phyloP scores from a whole-genome alignment of 768 basidiomycete genomes.

The Tylopilus plumbeoviolaceoides region DNA sequence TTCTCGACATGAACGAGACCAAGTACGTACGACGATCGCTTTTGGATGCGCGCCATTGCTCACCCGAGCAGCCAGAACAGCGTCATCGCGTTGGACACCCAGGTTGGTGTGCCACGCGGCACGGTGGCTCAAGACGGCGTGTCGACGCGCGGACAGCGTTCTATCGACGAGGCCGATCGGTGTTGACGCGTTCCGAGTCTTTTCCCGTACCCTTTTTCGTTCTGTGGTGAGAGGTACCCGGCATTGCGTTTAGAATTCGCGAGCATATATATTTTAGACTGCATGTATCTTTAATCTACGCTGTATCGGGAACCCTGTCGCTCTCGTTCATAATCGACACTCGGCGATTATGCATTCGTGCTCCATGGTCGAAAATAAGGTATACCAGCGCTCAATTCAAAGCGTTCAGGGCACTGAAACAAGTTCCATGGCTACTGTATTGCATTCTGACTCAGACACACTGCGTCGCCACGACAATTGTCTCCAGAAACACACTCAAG shows the following conservation, averaged over 20 bases:
- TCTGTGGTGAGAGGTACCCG: background rate
- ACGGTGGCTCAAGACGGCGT: background rate
- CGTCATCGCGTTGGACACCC: conserved; percentile 3
- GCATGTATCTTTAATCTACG: too few relatives aligned
- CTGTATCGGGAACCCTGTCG: background rate
- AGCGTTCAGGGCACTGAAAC: too few relatives aligned
- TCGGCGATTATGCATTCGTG: too few relatives aligned
- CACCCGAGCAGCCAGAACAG: background rate
- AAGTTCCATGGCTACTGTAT: too few relatives aligned
- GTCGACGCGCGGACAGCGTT: background rate
- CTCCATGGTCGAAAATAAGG: too few relatives aligned
- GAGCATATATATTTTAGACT: too few relatives aligned
- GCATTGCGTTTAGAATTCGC: background rate
- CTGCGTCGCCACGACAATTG: too few relatives aligned
- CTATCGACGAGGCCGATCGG: background rate
- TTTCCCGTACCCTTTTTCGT: background rate
- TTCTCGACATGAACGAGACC: background rate
- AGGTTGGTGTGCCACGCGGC: background rate
- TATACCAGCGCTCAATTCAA: too few relatives aligned
- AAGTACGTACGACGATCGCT: background rate
- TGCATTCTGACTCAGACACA: too few relatives aligned
- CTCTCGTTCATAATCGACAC: too few relatives aligned
- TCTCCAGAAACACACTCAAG: too few relatives aligned
- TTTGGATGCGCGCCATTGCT: background rate
- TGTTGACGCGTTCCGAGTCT: background rate